Percentiles rank a stretch among this genome's conserved stretches.
Evolutionary conservation across 108 stramenopile species (phyloP).

Genomic region (Discostella pseudostelligera): DNA sequence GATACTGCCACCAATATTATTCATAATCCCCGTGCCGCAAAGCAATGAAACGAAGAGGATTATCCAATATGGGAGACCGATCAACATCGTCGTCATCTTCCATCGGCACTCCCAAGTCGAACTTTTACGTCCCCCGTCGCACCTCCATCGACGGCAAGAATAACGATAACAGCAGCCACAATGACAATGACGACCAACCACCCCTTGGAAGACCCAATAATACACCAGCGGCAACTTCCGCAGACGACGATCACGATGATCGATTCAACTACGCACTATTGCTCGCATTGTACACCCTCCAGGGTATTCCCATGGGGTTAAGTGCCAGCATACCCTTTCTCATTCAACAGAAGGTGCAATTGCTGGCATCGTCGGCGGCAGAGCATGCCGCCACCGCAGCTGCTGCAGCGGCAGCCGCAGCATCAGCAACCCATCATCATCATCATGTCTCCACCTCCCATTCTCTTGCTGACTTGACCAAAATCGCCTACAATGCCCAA

Average conservation of each 20-base stretch:
- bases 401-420: slow-evolving; percentile 30
- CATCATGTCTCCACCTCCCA: slow-evolving; percentile 17
- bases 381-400: slow-evolving; percentile 24
- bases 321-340: slow-evolving; percentile 95
- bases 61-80: slow-evolving; percentile 9
- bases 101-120: slow-evolving; percentile 8
- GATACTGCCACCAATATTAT: no score
- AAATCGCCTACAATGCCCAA: slow-evolving; percentile 91
- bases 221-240: not conserved
- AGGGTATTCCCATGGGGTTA: slow-evolving; percentile 99
- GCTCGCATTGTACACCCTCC: slow-evolving; percentile 95
- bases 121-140: slow-evolving; percentile 34
- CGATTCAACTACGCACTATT: slow-evolving; percentile 85
- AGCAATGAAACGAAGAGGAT: slow-evolving; percentile 18
- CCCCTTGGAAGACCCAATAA: slow-evolving; percentile 4
- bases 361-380: slow-evolving; percentile 53
- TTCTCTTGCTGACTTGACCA: slow-evolving; percentile 46
- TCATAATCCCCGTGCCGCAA: no score
- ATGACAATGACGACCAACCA: not conserved
- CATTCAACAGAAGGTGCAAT: slow-evolving; percentile 89
- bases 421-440: slow-evolving; percentile 25
- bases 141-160: slow-evolving; percentile 13
- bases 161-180: not conserved
- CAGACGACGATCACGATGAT: slow-evolving; percentile 57
- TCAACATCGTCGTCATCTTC: not conserved